Conservation (phyloP, 2,329 filamentous ascomycete genomes). For the Berkeleyomyces basicola region DNA sequence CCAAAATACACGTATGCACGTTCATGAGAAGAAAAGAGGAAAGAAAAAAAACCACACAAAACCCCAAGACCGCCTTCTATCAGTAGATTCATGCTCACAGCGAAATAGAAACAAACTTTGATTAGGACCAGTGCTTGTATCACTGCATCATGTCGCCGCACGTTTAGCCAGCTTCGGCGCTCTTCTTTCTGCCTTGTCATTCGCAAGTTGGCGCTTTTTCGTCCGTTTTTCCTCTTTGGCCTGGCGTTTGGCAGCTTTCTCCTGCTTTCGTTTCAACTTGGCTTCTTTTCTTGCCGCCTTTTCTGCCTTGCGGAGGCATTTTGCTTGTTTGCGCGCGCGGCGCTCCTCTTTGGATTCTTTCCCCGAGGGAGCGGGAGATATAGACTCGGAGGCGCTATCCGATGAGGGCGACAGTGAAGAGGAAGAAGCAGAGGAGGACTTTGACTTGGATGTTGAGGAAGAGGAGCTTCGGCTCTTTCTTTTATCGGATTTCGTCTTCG, state of each 20-base stretch:
- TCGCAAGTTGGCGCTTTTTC: conserved; percentile 19
- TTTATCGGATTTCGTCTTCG: background rate
- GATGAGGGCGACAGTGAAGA: background rate
- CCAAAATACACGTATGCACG: background rate
- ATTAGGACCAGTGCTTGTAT: background rate
- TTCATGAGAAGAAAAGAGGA: conserved; percentile 15
- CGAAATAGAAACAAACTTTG: conserved; percentile 1
- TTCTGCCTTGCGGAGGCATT: conserved; percentile 10
- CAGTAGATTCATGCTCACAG: conserved; percentile 11
- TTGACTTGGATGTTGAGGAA: background rate
- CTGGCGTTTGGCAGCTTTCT: conserved; percentile 21
- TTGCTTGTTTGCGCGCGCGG: conserved; percentile 12
- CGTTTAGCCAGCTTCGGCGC: conserved; percentile 14
- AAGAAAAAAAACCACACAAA: conserved; percentile 10
- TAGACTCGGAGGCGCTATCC: background rate
- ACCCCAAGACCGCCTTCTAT: conserved; percentile 11
- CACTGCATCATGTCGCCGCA: conserved; percentile 17
- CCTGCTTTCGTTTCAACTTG: conserved; percentile 19
- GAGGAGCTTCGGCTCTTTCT: background rate
- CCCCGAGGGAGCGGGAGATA: background rate
- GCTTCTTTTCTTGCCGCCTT: conserved; percentile 18
- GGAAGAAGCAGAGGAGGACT: background rate
- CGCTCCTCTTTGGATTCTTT: conserved; percentile 15
- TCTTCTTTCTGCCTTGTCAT: conserved; percentile 17
- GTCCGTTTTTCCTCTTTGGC: conserved; percentile 28